Conservation (phyloP, 306 rosid genomes). For the Albizia julibrissin region DNA sequence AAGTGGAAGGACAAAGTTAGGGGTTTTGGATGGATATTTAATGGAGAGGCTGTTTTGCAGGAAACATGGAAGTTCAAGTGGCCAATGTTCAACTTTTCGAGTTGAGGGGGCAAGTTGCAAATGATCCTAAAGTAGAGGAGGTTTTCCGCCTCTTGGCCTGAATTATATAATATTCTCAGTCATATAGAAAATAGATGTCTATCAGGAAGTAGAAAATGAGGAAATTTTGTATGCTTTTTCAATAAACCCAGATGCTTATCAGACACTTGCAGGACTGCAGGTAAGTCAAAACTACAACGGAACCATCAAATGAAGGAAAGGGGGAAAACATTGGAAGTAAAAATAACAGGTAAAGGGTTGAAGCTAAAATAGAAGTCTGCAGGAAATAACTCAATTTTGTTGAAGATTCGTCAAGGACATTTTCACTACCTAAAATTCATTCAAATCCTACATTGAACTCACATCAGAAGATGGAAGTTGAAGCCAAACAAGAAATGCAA, state of each 20-base stretch:
- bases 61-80: no score
- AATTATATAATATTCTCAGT: not conserved
- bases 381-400: not conserved
- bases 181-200: not conserved
- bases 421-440: conserved; percentile 20
- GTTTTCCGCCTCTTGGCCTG: no score
- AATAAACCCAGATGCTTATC: not conserved
- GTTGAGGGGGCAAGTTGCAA: no score
- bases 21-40: no score
- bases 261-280: not conserved
- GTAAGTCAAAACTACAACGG: not conserved
- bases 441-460: conserved; percentile 40
- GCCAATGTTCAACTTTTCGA: no score
- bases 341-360: not conserved
- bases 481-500: conserved; percentile 98
- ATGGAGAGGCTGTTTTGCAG: no score
- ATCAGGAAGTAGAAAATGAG: conserved; percentile 16
- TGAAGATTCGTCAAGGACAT: conserved; percentile 17
- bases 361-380: not conserved
- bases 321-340: not conserved
- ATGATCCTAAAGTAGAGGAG: no score
- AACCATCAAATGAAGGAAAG: not conserved
- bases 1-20: not conserved
- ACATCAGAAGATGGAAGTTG: conserved; percentile 86
- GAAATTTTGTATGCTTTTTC: not conserved